phyloP scores from a whole-genome alignment of 345 rosid genomes.

The Populus deltoides region DNA sequence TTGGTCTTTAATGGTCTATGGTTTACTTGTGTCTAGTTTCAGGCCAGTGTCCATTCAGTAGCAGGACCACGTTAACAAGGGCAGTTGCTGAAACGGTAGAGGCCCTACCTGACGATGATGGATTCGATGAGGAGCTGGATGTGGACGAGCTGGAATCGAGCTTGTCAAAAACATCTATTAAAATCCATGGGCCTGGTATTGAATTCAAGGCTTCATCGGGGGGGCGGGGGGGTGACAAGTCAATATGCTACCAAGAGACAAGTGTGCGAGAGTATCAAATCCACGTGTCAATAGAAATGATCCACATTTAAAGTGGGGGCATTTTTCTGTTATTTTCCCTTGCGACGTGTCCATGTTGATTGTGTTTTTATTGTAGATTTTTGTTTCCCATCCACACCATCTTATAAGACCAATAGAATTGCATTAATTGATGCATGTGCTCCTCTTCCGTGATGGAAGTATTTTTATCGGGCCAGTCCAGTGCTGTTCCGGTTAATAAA shows the following conservation, averaged over 20 bases:
- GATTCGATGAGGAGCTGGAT: constrained; percentile 31
- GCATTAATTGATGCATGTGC: not conserved
- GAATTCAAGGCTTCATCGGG: not conserved
- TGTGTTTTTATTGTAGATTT: not conserved
- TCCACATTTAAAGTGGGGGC: not conserved
- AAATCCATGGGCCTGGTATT: constrained; percentile 21
- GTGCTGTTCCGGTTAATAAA: too few species aligned
- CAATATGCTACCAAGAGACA: not conserved
- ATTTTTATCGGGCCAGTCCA: too few species aligned
- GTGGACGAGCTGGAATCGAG: constrained; percentile 33
- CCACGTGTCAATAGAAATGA: not conserved
- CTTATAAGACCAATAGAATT: too few species aligned
- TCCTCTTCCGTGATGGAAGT: not conserved
- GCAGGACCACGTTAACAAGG: constrained; percentile 22
- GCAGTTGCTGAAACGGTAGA: constrained; percentile 19
- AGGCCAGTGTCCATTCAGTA: constrained; percentile 31
- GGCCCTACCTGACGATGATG: constrained; percentile 9
- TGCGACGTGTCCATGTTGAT: not conserved
- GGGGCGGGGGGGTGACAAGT: not conserved
- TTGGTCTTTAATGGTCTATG: not conserved
- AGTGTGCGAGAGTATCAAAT: not conserved
- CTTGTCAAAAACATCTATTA: constrained; percentile 30
- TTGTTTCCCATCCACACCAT: not conserved
- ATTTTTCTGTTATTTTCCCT: not conserved
- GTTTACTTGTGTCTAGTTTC: not conserved